Conservation (phyloP, 1,284 basidiomycete genomes). For the Papiliotrema fonsecae region DNA sequence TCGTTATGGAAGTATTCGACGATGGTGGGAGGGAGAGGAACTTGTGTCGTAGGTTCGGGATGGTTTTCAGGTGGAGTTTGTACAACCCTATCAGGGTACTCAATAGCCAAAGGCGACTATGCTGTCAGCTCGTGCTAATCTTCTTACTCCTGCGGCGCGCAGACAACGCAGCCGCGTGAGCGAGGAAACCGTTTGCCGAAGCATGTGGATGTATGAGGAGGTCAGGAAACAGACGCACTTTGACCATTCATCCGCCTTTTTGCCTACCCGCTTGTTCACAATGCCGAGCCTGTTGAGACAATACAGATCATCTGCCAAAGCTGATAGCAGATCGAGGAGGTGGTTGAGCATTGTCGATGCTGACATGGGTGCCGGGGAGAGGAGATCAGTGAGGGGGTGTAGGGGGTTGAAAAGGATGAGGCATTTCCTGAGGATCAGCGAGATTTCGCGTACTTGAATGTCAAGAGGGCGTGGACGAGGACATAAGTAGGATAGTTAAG, state of each 20-base stretch:
- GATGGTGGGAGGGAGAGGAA: neutral
- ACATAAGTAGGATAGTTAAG: too few species aligned
- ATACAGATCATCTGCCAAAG: constrained; percentile 39
- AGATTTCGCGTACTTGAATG: too few species aligned
- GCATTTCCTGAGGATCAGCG: constrained; percentile 35
- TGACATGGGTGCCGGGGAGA: constrained; percentile 38
- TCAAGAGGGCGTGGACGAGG: neutral
- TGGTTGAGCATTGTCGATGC: constrained; percentile 32
- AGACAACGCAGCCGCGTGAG: too few species aligned
- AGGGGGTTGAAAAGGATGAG: constrained; percentile 42
- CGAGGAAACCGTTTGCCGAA: too few species aligned
- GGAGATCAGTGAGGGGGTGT: constrained; percentile 35
- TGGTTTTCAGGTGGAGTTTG: constrained; percentile 26
- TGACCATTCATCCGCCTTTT: constrained; percentile 32
- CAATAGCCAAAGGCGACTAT: constrained; percentile 41
- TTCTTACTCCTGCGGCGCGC: too few species aligned
- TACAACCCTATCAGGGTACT: constrained; percentile 39
- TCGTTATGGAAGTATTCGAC: neutral
- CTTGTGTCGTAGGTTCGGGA: constrained; percentile 15
- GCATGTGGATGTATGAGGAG: too few species aligned
- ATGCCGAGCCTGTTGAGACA: constrained; percentile 39
- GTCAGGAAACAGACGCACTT: constrained; percentile 21
- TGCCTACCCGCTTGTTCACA: constrained; percentile 22
- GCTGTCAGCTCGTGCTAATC: too few species aligned
- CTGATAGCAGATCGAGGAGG: constrained; percentile 35